Percentiles rank a stretch among this genome's conserved stretches.
Evolutionary conservation across 2,329 filamentous ascomycete species (phyloP).

Genomic region (Ophiosphaerella herpotricha): DNA sequence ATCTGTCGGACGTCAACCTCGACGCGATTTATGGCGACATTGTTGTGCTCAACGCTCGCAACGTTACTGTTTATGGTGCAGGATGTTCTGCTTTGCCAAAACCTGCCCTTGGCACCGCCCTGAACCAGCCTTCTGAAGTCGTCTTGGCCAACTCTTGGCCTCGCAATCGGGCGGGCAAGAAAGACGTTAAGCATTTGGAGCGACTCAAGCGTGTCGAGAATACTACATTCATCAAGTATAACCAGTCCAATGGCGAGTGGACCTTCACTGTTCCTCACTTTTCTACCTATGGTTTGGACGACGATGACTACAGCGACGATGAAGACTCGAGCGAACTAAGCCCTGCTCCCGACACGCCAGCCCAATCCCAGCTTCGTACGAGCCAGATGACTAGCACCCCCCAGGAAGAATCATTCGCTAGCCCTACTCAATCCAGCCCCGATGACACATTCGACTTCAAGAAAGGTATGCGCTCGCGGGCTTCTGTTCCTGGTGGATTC

Average conservation of each 20-base stretch:
- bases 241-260: constrained; percentile 82
- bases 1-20: constrained; percentile 77
- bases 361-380: constrained; percentile 33
- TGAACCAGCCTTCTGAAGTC: constrained; percentile 90
- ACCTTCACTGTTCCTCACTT: constrained; percentile 94
- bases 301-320: constrained; percentile 66
- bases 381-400: constrained; percentile 42
- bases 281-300: constrained; percentile 90
- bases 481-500: constrained; percentile 79
- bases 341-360: constrained; percentile 52
- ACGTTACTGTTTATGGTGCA: constrained; percentile 80
- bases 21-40: constrained; percentile 80
- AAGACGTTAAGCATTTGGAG: constrained; percentile 79
- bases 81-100: constrained; percentile 2
- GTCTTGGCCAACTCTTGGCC: constrained; percentile 94
- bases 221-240: constrained; percentile 82
- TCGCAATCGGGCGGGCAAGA: constrained; percentile 68
- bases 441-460: constrained; percentile 64
- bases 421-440: constrained; percentile 48
- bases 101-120: constrained; percentile 68
- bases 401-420: constrained; percentile 44
- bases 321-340: constrained; percentile 54
- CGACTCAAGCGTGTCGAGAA: constrained; percentile 78
- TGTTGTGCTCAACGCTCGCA: constrained; percentile 75
- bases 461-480: constrained; percentile 53